phyloP scores from a whole-genome alignment of 164 flowering plant genomes.

The Santalum album region DNA sequence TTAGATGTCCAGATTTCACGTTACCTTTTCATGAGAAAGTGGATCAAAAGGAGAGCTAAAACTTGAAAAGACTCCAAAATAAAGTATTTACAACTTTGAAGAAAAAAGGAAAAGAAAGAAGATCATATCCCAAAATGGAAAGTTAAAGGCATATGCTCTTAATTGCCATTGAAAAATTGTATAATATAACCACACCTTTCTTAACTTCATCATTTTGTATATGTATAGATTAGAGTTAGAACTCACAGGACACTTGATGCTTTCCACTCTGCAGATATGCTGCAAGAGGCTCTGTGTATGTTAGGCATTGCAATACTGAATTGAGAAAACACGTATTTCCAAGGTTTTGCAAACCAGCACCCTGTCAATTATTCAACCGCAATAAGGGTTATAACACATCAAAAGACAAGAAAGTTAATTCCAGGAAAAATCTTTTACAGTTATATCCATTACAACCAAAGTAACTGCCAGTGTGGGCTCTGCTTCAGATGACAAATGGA shows the following conservation, averaged over 20 bases:
- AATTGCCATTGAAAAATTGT: no score
- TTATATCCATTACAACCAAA: background rate
- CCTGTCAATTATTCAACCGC: constrained; percentile 36
- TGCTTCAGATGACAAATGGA: no score
- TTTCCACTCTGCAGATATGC: constrained; percentile 89
- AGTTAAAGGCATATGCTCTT: no score
- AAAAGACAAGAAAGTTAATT: background rate
- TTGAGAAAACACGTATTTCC: constrained; percentile 96
- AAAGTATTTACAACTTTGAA: no score
- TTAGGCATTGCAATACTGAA: constrained; percentile 94
- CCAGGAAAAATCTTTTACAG: background rate
- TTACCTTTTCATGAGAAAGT: no score
- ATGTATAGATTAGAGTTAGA: background rate
- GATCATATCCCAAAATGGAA: no score
- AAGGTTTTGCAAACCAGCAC: constrained; percentile 90
- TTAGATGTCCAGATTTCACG: no score
- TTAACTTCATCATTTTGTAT: background rate
- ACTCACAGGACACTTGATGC: constrained; percentile 89
- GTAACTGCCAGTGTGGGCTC: background rate
- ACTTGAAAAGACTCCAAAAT: no score
- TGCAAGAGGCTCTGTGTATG: constrained; percentile 92
- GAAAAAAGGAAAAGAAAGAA: no score
- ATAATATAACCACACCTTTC: no score
- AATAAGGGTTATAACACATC: background rate
- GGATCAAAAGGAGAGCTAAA: no score